A percentile compares a stretch with the other conserved stretches of the same genome.
phyloP scores from a whole-genome alignment of 495 filamentous ascomycete genomes.

The Halenospora varia region DNA sequence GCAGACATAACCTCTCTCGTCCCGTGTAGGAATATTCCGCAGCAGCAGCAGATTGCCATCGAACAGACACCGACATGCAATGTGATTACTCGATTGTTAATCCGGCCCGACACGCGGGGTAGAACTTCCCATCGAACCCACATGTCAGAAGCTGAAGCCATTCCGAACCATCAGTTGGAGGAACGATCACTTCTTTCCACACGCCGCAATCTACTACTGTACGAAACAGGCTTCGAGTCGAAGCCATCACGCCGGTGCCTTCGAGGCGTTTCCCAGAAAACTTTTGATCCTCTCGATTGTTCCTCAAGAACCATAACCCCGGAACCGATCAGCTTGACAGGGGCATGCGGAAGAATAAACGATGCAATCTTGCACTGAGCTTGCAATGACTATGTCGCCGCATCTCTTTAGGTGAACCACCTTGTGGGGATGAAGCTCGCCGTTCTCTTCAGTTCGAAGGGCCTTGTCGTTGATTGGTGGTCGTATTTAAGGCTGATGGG shows the following conservation, averaged over 20 bases:
- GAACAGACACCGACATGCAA: background rate
- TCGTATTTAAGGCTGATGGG: background rate
- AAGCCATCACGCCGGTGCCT: background rate
- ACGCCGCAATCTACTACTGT: background rate
- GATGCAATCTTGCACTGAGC: background rate
- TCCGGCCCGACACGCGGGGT: background rate
- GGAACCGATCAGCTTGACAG: background rate
- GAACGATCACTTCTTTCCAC: background rate
- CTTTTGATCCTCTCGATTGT: background rate
- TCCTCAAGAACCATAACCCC: background rate
- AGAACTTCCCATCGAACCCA: too few species aligned
- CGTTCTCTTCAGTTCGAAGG: background rate
- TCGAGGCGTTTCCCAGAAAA: background rate
- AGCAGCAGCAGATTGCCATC: background rate
- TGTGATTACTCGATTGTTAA: background rate
- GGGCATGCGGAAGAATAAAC: background rate
- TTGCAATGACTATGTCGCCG: background rate
- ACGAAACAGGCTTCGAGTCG: background rate
- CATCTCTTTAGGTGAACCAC: background rate
- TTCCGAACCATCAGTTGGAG: background rate
- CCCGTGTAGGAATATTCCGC: background rate
- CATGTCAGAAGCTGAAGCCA: slow-evolving; percentile 1
- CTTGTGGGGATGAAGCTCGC: background rate
- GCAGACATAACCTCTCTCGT: background rate
- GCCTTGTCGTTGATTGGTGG: background rate